Base-by-base conservation (phyloP, 2,329 filamentous ascomycete genomes). In the Chaetomiaceae sp. region DNA sequence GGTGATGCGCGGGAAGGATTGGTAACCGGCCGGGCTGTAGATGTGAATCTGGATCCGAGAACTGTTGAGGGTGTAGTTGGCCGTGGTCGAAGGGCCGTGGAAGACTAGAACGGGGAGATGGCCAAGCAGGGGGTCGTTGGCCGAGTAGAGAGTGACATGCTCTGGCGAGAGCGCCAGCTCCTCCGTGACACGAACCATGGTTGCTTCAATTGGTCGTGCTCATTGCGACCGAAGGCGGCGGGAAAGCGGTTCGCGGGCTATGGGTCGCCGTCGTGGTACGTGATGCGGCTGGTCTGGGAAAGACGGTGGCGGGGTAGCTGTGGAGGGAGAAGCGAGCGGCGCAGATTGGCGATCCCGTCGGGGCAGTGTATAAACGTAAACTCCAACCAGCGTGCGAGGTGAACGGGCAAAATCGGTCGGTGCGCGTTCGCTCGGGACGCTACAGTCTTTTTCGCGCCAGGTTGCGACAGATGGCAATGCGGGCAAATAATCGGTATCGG, bases 1-100 rank as follows among this genome's bases (percentile, higher is more conserved):
- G 56, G 92, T 95, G 61, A 99, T 83, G 64, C 92, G 89, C 55
- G 89, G 85, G 68, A 92, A 99, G 62, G 87, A 92, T 66, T 89
- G 87, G 63, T 95, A 86, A 61, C 94, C 94, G 59, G 90, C 91
- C 2, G 90, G 84, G 56, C 88, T 89, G 73, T 95, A 89, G 71
- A 99, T 82, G 71, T 97, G 94, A 59, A 94, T 82, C 74, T 97
- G 92, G 62, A 97, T 91, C 70, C 94, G 87, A 58, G 92, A 96
- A 72, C 87, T 92, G 72, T 90, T 95, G 65, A 85, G 83, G 44
- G 84, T 89, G 61, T 87, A 87, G 72, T 95, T 95, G 64, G 89
- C 85, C 38, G 90, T 95, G 27, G 91, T 90, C 42, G 92, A 92
- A 14, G 90, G 83, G 13, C 92, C 92, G 70, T 96, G 89, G 77